Percentiles rank a stretch among this genome's conserved stretches.
phyloP scores from a whole-genome alignment of 345 rosid species.

The Populus simonii region DNA sequence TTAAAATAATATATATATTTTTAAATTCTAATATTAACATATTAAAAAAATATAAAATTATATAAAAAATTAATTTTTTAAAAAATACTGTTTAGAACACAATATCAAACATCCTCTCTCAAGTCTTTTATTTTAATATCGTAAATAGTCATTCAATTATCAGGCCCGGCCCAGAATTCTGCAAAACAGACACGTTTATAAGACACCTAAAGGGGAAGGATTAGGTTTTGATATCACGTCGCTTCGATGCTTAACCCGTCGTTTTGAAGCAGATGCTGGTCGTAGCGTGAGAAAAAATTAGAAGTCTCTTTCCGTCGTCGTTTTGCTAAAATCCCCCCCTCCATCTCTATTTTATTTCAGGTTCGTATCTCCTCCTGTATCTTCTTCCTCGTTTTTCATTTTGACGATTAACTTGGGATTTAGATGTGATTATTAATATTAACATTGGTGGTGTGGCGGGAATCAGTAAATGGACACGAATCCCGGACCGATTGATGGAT shows the following conservation, averaged over 20 bases:
- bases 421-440: background rate
- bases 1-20: too few species aligned
- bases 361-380: slow-evolving; percentile 21
- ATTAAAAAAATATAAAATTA: too few species aligned
- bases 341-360: slow-evolving; percentile 11
- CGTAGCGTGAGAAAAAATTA: slow-evolving; percentile 9
- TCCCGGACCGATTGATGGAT: slow-evolving; percentile 67
- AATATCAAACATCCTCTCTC: too few species aligned
- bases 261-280: slow-evolving; percentile 17
- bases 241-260: slow-evolving; percentile 14
- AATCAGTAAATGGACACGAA: slow-evolving; percentile 50
- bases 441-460: background rate
- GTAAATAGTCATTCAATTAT: too few species aligned
- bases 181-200: background rate
- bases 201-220: background rate
- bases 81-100: too few species aligned
- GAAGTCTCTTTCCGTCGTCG: slow-evolving; percentile 52
- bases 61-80: too few species aligned
- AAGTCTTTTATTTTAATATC: too few species aligned
- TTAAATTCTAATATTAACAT: too few species aligned
- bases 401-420: background rate
- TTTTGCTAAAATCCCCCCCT: slow-evolving; percentile 29
- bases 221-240: background rate
- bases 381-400: background rate
- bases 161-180: background rate